Evolutionary conservation across 345 rosid species (phyloP).

Genomic region (Populus davidiana): DNA sequence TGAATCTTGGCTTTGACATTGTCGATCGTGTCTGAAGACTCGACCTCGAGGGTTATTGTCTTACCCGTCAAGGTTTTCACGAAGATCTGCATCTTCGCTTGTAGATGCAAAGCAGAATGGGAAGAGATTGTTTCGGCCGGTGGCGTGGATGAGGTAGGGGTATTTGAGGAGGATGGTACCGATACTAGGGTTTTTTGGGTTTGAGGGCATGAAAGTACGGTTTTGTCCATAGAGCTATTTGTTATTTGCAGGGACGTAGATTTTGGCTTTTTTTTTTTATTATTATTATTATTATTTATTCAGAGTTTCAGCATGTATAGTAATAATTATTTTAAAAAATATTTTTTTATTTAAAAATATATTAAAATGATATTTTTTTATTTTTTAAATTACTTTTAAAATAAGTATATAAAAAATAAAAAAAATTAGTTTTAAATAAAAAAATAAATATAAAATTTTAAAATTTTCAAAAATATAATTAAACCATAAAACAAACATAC

Average conservation of each 20-base stretch:
- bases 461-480: no score
- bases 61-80: slow-evolving; percentile 28
- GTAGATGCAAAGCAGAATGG: neutral
- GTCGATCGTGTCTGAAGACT: slow-evolving; percentile 23
- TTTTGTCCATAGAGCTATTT: neutral
- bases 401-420: no score
- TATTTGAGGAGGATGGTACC: neutral
- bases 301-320: no score
- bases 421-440: no score
- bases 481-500: no score
- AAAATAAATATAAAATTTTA: no score
- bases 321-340: no score
- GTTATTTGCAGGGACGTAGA: neutral
- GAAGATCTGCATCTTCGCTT: slow-evolving; percentile 26
- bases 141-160: neutral
- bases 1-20: slow-evolving; percentile 31
- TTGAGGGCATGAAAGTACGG: neutral
- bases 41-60: slow-evolving; percentile 26
- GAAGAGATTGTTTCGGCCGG: neutral
- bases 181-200: neutral
- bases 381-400: no score
- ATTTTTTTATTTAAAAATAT: no score
- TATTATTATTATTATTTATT: no score
- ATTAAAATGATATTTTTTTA: no score
- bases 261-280: neutral